These are phyloP conservation scores for Leersia perrieri DNA, from an alignment of 176 grass and related monocot genomes.

Conservation along the genomic window DNA sequence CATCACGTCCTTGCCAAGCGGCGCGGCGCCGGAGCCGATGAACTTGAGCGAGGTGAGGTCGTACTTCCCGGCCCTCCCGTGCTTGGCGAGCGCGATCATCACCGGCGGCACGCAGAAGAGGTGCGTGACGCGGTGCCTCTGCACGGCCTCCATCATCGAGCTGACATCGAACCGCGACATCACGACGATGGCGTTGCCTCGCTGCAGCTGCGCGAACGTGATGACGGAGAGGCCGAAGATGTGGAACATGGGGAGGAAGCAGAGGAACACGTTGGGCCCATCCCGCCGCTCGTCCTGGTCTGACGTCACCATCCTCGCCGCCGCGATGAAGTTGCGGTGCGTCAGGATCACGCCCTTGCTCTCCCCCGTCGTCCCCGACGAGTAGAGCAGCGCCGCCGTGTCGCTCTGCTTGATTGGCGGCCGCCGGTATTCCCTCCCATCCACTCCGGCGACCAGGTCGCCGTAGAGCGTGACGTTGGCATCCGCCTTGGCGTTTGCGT, in stretches of 20 bases:
- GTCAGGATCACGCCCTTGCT: constrained; percentile 97
- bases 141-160: constrained; percentile 45
- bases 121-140: constrained; percentile 59
- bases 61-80: constrained; percentile 52
- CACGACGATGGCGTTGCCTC: constrained; percentile 63
- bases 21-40: constrained; percentile 82
- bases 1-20: constrained; percentile 96
- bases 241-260: constrained; percentile 99
- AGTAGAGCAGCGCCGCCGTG: constrained; percentile 76
- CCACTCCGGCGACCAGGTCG: constrained; percentile 46
- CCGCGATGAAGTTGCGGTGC: constrained; percentile 77
- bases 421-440: constrained; percentile 40
- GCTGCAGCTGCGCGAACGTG: constrained; percentile 66
- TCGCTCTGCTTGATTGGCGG: constrained; percentile 54
- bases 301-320: constrained; percentile 49
- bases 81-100: constrained; percentile 87
- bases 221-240: constrained; percentile 77
- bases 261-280: constrained; percentile 69
- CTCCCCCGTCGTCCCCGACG: constrained; percentile 82
- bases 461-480: constrained; percentile 46
- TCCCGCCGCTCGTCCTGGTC: constrained; percentile 75
- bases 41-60: constrained; percentile 73
- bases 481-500: background rate
- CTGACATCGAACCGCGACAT: constrained; percentile 79
- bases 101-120: constrained; percentile 86